Evolutionary conservation across 1,284 basidiomycete species (phyloP), one percentile per base, ranked within the genome.

Genomic region (Malassezia sp.): DNA sequence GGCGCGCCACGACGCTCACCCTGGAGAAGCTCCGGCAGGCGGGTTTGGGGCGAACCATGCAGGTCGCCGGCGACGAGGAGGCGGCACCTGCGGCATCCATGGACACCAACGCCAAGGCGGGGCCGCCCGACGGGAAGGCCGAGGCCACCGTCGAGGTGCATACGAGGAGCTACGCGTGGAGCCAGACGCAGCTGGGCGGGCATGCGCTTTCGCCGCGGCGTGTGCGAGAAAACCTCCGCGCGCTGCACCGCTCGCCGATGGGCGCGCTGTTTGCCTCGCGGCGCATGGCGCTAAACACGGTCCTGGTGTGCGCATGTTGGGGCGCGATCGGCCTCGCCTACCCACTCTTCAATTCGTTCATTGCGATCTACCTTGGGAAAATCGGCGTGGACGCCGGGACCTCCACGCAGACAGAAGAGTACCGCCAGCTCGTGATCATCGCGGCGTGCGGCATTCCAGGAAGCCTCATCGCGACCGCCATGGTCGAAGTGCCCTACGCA

Each of bases 271-370:
- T 84, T 66, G 75, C 76, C 5, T 81, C 80, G 3, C 72, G 72
- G 45, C 77, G 79, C 57, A 59, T 82, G 51, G 80, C 79, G 0
- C 79, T 73, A 59, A 81, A 79, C 35, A 82, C 81, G 1, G 73
- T 65, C 29, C 59, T 83, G 32, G 63, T 82, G 51, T 76, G 82
- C 33, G 53, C 75, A 23, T 57, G 82, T 8, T 84, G 80, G 75
- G 79, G 75, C 2, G 71, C 83, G 30, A 83, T 84, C 49, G 82
- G 82, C 4, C 76, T 84, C 10, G 81, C 81, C 2, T 83, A 81
- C 64, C 80, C 82, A 26, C 67, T 84, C 74, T 83, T 76, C 70
- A 80, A 82, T 69, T 77, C 75, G 36, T 83, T 80, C 58, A 74
- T 80, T 28, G 56, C 77, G 1, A 80, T 77, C 48, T 78, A 80